Evolutionary conservation across 2,329 filamentous ascomycete genomes (phyloP).

Genomic region (Aureobasidium sp.): DNA sequence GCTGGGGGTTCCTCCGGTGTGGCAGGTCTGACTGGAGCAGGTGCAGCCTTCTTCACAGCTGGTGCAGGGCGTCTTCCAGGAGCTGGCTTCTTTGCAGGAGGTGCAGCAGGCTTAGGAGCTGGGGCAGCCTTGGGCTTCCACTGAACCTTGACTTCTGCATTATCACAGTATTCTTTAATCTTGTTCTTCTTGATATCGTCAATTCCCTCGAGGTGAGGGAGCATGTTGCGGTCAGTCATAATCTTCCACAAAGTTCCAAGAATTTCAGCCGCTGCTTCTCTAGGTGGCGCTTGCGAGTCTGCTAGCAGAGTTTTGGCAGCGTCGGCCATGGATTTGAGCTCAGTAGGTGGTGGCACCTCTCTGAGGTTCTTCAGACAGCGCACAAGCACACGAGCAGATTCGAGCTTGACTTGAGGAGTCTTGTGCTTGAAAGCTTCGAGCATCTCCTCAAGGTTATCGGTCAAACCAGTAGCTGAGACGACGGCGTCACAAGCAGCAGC

Average conservation of each 20-base stretch:
- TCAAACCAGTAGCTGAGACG: slow-evolving; percentile 59
- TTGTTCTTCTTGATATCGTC: slow-evolving; percentile 95
- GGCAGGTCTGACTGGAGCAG: slow-evolving; percentile 31
- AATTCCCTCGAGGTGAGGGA: slow-evolving; percentile 78
- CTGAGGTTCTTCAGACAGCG: slow-evolving; percentile 76
- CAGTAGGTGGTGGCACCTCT: slow-evolving; percentile 74
- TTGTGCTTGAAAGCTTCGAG: slow-evolving; percentile 81
- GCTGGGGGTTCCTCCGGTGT: slow-evolving; percentile 41
- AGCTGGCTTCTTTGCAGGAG: slow-evolving; percentile 48
- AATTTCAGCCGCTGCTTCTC: slow-evolving; percentile 84
- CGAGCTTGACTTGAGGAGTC: slow-evolving; percentile 95
- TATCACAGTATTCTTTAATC: slow-evolving; percentile 84
- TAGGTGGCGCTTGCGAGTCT: slow-evolving; percentile 77
- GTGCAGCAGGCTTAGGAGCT: slow-evolving; percentile 51
- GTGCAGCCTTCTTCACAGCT: slow-evolving; percentile 41
- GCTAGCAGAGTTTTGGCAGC: slow-evolving; percentile 80
- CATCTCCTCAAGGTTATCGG: slow-evolving; percentile 88
- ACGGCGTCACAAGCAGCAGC: slow-evolving; percentile 73
- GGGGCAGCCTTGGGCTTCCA: slow-evolving; percentile 78
- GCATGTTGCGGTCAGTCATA: slow-evolving; percentile 93
- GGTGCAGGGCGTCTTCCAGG: slow-evolving; percentile 39
- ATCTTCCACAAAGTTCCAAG: slow-evolving; percentile 98
- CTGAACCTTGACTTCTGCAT: slow-evolving; percentile 77
- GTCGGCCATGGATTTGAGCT: slow-evolving; percentile 81
- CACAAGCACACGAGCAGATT: slow-evolving; percentile 88